These are phyloP conservation scores for Alectoria sarmentosa DNA, from an alignment of 495 filamentous ascomycete genomes.

Conservation along the genomic window DNA sequence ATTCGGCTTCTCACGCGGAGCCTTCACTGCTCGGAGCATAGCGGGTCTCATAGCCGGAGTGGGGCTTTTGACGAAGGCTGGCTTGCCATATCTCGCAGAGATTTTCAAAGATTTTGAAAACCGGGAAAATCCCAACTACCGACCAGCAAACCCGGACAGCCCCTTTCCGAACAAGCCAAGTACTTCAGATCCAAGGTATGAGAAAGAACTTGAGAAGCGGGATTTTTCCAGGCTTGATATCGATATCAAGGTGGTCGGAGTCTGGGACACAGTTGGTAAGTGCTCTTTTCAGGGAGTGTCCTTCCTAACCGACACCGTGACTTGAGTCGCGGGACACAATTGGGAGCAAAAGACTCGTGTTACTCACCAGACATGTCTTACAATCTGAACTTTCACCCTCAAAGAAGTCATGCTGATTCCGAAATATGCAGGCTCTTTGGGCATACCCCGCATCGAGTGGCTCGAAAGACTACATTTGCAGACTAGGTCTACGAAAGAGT, in stretches of 20 bases:
- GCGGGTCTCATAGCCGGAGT: slow-evolving; percentile 48
- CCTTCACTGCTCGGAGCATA: slow-evolving; percentile 50
- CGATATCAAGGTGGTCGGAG: slow-evolving; percentile 46
- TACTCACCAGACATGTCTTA: no score
- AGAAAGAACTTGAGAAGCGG: slow-evolving; percentile 21
- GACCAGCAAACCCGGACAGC: slow-evolving; percentile 42
- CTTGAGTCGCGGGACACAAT: no score
- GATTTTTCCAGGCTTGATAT: slow-evolving; percentile 24
- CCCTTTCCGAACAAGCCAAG: slow-evolving; percentile 53
- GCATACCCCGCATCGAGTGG: slow-evolving; percentile 28
- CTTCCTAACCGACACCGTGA: no score
- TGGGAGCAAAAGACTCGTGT: no score
- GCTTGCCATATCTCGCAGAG: slow-evolving; percentile 39
- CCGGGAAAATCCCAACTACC: slow-evolving; percentile 27
- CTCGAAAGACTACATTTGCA: slow-evolving; percentile 23
- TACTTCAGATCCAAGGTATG: slow-evolving; percentile 24
- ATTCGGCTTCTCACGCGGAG: slow-evolving; percentile 54
- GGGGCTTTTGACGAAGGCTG: slow-evolving; percentile 39
- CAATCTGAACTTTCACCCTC: no score
- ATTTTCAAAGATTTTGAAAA: slow-evolving; percentile 45
- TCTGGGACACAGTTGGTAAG: slow-evolving; percentile 62
- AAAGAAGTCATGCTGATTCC: no score
- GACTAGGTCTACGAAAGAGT: slow-evolving; percentile 25
- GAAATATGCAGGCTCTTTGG: slow-evolving; percentile 37
- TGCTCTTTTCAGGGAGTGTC: no score